Evolutionary conservation across 768 basidiomycete species (phyloP), one percentile per base, ranked within the genome.

Genomic region (Collybiopsis confluens): DNA sequence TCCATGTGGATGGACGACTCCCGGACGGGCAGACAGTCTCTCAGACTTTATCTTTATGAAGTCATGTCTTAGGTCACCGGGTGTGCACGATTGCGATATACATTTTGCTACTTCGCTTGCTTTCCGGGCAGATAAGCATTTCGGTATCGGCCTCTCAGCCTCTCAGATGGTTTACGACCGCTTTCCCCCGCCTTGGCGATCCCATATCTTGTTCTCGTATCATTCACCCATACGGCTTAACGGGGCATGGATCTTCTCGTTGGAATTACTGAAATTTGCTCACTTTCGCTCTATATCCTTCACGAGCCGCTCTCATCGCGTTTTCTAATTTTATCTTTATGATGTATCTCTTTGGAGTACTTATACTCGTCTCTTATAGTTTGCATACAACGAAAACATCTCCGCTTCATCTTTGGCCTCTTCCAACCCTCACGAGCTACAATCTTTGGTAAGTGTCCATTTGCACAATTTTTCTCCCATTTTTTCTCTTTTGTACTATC

Each of bases 281-380:
- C 45, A 11, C 33, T 8, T 20, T 46, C 45, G 28, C 45, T 46
- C 45, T 46, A 46, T 46, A 27, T 46, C 45, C 45, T 46, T 33
- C 28, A 6, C 18, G 4, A 23, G 15, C 16, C 45, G 28, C 20
- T 46, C 33, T 46, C 33, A 18, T 24, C 45, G 4, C 16, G 16
- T 33, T 33, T 18, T 18, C 16, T 24, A 9, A 33, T 30, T 20
- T 26, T 46, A 11, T 16, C 26, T 28, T 15, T 15, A 15, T 20
- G 44, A 26, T 45, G 13, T 3, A 33, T 21, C 15, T 35, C 27
- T 18, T n/a, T 10, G 3, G 18, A 46, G 45, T 46, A 35, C 45
- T 46, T 46, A 46, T 30, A 46, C 13, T 18, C n/a, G 16, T 46
- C 23, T 15, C 20, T 16, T 16, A 18, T 16, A 45, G 15, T n/a